These are phyloP conservation scores for Trichophyton schoenleinii DNA, from an alignment of 2,329 filamentous ascomycete genomes.

Conservation along the genomic window DNA sequence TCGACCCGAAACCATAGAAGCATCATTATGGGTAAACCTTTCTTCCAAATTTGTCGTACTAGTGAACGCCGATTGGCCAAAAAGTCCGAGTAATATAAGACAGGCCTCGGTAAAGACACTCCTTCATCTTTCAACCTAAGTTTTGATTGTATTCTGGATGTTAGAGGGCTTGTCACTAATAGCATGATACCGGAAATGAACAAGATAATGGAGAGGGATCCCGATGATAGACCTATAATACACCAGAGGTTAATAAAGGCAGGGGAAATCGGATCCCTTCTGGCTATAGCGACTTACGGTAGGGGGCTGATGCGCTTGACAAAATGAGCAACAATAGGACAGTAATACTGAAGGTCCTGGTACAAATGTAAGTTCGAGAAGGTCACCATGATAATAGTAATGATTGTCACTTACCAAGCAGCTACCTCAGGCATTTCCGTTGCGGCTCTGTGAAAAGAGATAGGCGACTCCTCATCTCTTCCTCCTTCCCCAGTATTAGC, in stretches of 20 bases:
- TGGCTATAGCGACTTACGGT: neutral
- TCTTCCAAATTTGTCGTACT: slow-evolving; percentile 17
- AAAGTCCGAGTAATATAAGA: neutral
- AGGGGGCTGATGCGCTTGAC: neutral
- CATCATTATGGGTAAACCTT: slow-evolving; percentile 15
- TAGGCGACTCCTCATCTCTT: no score
- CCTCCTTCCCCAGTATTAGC: no score
- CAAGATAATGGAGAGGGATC: slow-evolving; percentile 32
- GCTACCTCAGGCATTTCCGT: neutral
- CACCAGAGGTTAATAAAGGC: neutral
- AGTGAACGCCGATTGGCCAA: slow-evolving; percentile 11
- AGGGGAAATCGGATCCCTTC: neutral
- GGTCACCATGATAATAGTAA: neutral
- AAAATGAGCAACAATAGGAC: neutral
- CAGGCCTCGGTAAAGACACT: neutral
- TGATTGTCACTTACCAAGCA: neutral
- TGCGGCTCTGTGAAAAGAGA: no score
- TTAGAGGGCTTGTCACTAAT: slow-evolving; percentile 26
- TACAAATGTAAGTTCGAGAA: neutral
- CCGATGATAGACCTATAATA: slow-evolving; percentile 35
- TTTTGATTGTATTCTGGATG: slow-evolving; percentile 8
- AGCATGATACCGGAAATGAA: slow-evolving; percentile 29
- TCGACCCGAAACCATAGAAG: slow-evolving; percentile 26
- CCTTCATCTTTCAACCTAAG: neutral
- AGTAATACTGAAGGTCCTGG: neutral